Base-by-base conservation (phyloP, 768 basidiomycete genomes). In the Hebeloma cylindrosporum region DNA sequence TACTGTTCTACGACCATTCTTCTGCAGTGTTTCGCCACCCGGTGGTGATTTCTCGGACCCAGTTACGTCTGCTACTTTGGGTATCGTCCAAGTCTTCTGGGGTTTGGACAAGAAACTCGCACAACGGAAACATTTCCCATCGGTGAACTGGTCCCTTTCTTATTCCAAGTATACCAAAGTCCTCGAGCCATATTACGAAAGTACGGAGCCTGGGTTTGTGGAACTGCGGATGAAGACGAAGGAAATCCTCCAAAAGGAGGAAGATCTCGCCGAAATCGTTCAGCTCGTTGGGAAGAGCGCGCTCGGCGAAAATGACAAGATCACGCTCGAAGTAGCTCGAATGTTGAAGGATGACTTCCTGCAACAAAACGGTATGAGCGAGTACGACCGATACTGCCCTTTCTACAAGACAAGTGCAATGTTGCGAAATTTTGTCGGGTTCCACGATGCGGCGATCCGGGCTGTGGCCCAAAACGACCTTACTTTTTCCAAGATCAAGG, bases 51-150 rank as follows among this genome's bases (percentile, higher is more conserved):
- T 97, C 70, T 96, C 96, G 8, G 96, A 99, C 67, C 96, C 96
- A 26, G 96, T 99, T 48, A 98, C 95, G 6, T 85, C 93, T 33
- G 91, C 96, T 26, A 99, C 96, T 3, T 87, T 99, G 44, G 83
- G 93, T 74, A 99, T 99, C 61, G 96, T 99, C 7, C 96, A 98
- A 61, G 96, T 98, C 54, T 99, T 99, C 80, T 99, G 96, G 96
- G 96, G 96, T 66, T 80, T 99, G 20, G 96, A 98, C 72, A 99
- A 99, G 83, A 93, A 95, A 64, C 83, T 98, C 47, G 96, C 96
- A 2, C 96, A 98, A 64, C 81, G 95, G 51, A 98, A 99, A 67
- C 94, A 99, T 65, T 99, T 99, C 79, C 96, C 96, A 1, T 96
- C 94, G n/a, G 95, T 99, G 65, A 97, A 99, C 71, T 99, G 96